Conservation (phyloP, 2,329 filamentous ascomycete genomes). For the Penicillium sp. region DNA sequence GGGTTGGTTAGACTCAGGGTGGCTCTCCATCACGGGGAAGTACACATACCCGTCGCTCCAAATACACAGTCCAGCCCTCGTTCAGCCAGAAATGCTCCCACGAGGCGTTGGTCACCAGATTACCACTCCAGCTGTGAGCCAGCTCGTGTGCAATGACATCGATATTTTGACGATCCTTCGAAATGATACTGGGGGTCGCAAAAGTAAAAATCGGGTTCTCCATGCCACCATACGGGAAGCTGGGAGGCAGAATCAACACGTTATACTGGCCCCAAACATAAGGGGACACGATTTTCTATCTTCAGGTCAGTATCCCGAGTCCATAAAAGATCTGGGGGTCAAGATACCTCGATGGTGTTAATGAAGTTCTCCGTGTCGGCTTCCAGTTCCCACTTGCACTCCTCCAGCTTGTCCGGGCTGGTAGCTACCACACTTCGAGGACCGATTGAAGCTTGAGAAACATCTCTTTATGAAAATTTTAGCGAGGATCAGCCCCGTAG, state of each 20-base stretch:
- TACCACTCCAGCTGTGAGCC: conserved; percentile 80
- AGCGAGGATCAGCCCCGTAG: not conserved
- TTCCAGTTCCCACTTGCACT: conserved; percentile 88
- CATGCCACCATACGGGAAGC: conserved; percentile 81
- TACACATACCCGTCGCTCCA: conserved; percentile 68
- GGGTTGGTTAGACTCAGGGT: conserved; percentile 13
- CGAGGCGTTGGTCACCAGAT: conserved; percentile 58
- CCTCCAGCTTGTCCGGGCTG: conserved; percentile 80
- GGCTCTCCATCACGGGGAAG: not conserved
- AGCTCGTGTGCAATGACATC: conserved; percentile 93
- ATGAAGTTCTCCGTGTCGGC: conserved; percentile 90
- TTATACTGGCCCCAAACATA: conserved; percentile 97
- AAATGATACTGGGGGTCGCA: conserved; percentile 91
- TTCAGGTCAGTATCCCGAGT: conserved; percentile 30
- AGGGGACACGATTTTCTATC: conserved; percentile 67
- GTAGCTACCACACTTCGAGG: conserved; percentile 81
- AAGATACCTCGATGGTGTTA: conserved; percentile 70
- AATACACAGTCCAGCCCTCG: conserved; percentile 89
- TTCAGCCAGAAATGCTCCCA: conserved; percentile 62
- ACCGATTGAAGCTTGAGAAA: conserved; percentile 81
- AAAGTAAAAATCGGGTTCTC: conserved; percentile 95
- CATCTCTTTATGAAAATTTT: conserved; percentile 59
- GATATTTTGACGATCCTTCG: conserved; percentile 84
- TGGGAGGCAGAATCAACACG: conserved; percentile 82
- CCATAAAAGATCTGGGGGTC: too few species aligned